Evolutionary conservation across 1,139 yeast genomes (phyloP).

Genomic region (Nakaseomyces delphensis): DNA sequence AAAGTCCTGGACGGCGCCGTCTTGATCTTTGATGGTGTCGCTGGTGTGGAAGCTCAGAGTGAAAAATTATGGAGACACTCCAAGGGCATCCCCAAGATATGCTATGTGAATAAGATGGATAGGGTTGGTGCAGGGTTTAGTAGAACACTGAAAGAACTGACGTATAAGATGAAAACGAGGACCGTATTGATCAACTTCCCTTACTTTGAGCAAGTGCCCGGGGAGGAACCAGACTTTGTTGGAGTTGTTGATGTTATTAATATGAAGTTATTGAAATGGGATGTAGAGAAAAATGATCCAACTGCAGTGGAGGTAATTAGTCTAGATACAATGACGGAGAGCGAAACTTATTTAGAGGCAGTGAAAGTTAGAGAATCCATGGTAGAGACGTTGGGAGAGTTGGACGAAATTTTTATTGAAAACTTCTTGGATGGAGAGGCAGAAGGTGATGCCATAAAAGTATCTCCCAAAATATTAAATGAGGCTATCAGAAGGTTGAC

Average conservation of each 20-base stretch:
- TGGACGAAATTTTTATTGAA: constrained; percentile 70
- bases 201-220: constrained; percentile 40
- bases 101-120: constrained; percentile 92
- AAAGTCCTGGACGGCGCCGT: constrained; percentile 92
- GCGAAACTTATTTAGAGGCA: constrained; percentile 39
- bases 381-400: constrained; percentile 75
- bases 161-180: constrained; percentile 65
- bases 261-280: constrained; percentile 60
- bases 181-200: constrained; percentile 78
- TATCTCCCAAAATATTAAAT: constrained; percentile 45
- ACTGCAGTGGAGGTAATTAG: constrained; percentile 45
- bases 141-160: constrained; percentile 77
- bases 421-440: constrained; percentile 57
- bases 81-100: constrained; percentile 58
- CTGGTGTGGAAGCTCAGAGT: constrained; percentile 97
- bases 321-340: constrained; percentile 30
- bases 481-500: constrained; percentile 59
- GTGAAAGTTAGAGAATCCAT: constrained; percentile 58
- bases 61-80: constrained; percentile 96
- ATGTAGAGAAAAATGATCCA: constrained; percentile 40
- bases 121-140: constrained; percentile 93
- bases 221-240: constrained; percentile 40
- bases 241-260: constrained; percentile 84
- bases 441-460: constrained; percentile 47
- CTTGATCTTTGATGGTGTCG: constrained; percentile 87